These are phyloP conservation scores for Helotiales sp. DNA, from an alignment of 2,329 filamentous ascomycete species.

Conservation along the genomic window DNA sequence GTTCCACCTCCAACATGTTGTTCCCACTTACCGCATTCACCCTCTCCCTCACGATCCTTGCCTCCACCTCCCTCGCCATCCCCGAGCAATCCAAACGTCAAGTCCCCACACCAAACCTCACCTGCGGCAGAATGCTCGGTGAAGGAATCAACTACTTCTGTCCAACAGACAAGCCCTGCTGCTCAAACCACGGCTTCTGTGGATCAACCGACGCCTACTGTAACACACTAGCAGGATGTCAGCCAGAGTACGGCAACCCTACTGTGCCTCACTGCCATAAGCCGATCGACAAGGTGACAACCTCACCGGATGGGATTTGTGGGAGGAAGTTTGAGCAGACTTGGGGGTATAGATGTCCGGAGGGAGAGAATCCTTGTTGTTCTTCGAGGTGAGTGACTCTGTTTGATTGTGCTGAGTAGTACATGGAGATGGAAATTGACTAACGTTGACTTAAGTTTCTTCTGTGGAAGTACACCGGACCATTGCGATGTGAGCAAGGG, in stretches of 20 bases:
- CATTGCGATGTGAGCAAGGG: neutral
- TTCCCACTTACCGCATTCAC: neutral
- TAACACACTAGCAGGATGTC: neutral
- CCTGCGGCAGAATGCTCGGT: too few species aligned
- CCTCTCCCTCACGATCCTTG: neutral
- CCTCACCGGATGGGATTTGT: neutral
- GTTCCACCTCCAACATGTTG: neutral
- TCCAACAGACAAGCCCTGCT: neutral
- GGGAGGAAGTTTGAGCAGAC: neutral
- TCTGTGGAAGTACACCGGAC: neutral
- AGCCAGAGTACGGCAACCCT: neutral
- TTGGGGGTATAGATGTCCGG: neutral
- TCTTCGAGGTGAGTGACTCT: neutral
- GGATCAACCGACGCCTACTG: neutral
- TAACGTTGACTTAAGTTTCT: neutral
- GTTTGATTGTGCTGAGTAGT: neutral
- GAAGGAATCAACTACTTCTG: slow-evolving; percentile 1
- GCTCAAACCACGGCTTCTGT: neutral
- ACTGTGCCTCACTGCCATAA: neutral
- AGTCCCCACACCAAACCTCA: neutral
- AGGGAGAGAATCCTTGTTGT: neutral
- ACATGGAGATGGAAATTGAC: neutral
- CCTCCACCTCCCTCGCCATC: neutral
- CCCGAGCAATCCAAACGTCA: neutral
- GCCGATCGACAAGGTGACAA: neutral